Conservation (phyloP, 106 monocot species). For the Chionographis japonica region DNA sequence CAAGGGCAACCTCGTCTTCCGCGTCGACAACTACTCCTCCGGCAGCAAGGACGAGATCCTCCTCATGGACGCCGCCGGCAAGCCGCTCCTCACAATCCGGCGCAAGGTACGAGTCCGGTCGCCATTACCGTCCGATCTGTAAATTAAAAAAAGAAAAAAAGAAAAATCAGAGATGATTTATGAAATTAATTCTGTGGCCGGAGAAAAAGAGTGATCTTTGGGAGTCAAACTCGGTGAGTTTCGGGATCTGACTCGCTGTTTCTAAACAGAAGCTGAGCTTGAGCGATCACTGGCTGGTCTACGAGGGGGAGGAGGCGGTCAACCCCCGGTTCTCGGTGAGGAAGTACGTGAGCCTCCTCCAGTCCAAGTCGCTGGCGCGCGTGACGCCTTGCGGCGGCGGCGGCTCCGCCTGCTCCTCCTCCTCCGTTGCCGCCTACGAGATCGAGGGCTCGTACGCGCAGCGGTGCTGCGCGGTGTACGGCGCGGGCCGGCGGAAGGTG, state of each 20-base stretch:
- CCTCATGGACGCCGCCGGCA: conserved; percentile 66
- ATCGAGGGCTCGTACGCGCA: conserved; percentile 41
- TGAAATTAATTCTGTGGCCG: too few relatives aligned
- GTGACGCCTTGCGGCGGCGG: conserved; percentile 9
- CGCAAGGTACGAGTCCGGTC: conserved; percentile 24
- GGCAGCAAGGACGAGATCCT: conserved; percentile 28
- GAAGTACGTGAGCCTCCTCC: conserved; percentile 17
- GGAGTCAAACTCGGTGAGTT: too few relatives aligned
- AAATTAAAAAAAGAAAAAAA: too few relatives aligned
- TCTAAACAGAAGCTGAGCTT: conserved; percentile 44
- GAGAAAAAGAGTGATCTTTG: too few relatives aligned
- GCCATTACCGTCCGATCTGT: too few relatives aligned
- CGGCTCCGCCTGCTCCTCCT: not conserved
- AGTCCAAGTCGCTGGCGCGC: conserved; percentile 19
- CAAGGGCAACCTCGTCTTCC: conserved; percentile 36
- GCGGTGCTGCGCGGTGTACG: conserved; percentile 25
- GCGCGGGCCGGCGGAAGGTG: conserved; percentile 10
- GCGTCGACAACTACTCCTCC: conserved; percentile 57
- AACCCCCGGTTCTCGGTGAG: conserved; percentile 26
- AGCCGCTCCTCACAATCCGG: conserved; percentile 48
- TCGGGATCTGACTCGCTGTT: too few relatives aligned
- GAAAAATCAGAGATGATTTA: too few relatives aligned
- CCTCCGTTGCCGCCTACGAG: not conserved
- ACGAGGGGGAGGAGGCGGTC: conserved; percentile 31
- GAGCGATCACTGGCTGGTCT: conserved; percentile 47